Conservation (phyloP, 352 stramenopile genomes). For the Phytophthora tubulina region DNA sequence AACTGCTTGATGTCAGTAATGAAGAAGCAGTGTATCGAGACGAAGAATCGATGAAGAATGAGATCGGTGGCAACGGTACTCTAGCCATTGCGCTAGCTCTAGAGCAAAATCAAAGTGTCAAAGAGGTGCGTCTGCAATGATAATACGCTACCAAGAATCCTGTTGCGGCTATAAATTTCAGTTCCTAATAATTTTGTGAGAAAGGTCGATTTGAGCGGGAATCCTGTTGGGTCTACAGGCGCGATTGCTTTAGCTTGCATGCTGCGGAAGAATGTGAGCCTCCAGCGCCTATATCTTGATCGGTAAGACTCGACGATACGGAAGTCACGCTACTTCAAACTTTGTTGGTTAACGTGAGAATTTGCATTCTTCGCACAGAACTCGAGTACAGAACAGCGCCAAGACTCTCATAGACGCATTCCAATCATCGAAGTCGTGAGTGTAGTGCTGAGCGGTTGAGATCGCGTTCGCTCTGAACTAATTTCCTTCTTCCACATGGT, state of each 20-base stretch:
- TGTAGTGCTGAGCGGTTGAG: background rate
- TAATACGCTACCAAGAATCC: background rate
- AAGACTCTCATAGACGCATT: slow-evolving; percentile 41
- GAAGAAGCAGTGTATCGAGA: slow-evolving; percentile 28
- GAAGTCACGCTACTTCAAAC: too few relatives aligned
- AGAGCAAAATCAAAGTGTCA: slow-evolving; percentile 43
- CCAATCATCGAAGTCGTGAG: slow-evolving; percentile 41
- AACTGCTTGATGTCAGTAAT: slow-evolving; percentile 55
- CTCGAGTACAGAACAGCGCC: slow-evolving; percentile 23
- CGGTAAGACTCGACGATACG: slow-evolving; percentile 20
- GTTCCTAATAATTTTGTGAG: background rate
- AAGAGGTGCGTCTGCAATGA: slow-evolving; percentile 7
- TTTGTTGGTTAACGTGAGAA: too few relatives aligned
- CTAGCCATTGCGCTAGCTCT: slow-evolving; percentile 45
- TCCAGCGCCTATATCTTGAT: slow-evolving; percentile 44
- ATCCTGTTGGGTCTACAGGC: slow-evolving; percentile 37
- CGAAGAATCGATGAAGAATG: slow-evolving; percentile 44
- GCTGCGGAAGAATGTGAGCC: slow-evolving; percentile 41
- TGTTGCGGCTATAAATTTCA: background rate
- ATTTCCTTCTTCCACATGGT: background rate
- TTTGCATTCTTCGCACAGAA: slow-evolving; percentile 19
- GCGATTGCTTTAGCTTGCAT: slow-evolving; percentile 42
- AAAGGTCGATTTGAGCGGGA: slow-evolving; percentile 45
- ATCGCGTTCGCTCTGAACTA: background rate
- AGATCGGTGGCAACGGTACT: slow-evolving; percentile 36